Conservation (phyloP, 768 basidiomycete genomes). For the Kwoniella heveanensis region DNA sequence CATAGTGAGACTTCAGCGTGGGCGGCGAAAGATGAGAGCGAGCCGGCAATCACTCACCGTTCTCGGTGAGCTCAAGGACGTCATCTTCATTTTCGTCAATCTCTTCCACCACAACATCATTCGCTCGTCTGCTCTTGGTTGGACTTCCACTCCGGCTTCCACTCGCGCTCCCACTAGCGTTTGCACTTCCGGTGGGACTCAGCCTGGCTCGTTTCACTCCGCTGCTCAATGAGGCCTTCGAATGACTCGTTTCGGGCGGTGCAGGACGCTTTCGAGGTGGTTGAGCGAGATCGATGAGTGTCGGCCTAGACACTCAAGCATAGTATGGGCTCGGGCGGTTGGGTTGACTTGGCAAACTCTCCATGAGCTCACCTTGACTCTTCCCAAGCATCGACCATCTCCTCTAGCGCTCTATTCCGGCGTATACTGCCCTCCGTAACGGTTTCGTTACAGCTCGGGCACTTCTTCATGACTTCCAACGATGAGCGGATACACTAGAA, state of each 20-base stretch:
- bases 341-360: too few relatives aligned
- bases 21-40: not conserved
- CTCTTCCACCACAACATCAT: not conserved
- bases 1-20: too few relatives aligned
- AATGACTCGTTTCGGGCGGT: not conserved
- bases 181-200: not conserved
- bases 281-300: constrained; percentile 20
- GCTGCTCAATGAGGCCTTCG: constrained; percentile 9
- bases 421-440: constrained; percentile 67
- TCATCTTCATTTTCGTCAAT: constrained; percentile 23
- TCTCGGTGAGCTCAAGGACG: constrained; percentile 29
- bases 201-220: constrained; percentile 3
- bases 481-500: constrained; percentile 71
- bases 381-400: constrained; percentile 71
- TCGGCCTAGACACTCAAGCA: constrained; percentile 14
- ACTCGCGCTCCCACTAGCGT: constrained; percentile 14
- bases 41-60: too few relatives aligned
- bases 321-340: not conserved
- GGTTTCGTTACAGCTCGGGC: constrained; percentile 69
- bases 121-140: constrained; percentile 12
- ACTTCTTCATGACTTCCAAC: constrained; percentile 66
- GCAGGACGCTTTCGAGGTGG: constrained; percentile 16
- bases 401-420: constrained; percentile 71
- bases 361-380: constrained; percentile 62
- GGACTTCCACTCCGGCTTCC: constrained; percentile 24